Conservation (phyloP, 306 rosid species). For the Citrullus colocynthis region DNA sequence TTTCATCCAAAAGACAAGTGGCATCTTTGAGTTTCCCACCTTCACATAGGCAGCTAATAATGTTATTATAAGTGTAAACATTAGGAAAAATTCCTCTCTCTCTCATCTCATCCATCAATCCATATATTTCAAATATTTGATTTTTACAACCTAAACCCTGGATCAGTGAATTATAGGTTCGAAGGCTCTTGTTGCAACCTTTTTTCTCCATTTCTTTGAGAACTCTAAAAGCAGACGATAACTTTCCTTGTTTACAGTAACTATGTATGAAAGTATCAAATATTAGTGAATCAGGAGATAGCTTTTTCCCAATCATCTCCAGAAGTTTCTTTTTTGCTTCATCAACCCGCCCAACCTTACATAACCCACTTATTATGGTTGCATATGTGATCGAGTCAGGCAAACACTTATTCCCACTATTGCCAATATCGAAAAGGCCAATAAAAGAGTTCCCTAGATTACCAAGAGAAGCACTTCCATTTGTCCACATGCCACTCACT, state of each 20-base stretch:
- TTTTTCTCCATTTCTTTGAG: conserved; percentile 93
- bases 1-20: conserved; percentile 70
- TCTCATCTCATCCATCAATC: conserved; percentile 88
- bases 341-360: conserved; percentile 72
- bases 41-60: conserved; percentile 63
- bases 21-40: conserved; percentile 67
- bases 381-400: conserved; percentile 78
- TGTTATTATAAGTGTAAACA: conserved; percentile 58
- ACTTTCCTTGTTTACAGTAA: conserved; percentile 72
- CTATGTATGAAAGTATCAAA: conserved; percentile 48
- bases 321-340: conserved; percentile 76
- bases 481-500: conserved; percentile 74
- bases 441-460: conserved; percentile 42
- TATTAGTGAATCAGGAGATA: conserved; percentile 62
- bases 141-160: conserved; percentile 54
- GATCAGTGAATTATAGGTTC: conserved; percentile 83
- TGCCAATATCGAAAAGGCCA: conserved; percentile 37
- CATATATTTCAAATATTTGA: conserved; percentile 78
- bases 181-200: conserved; percentile 79
- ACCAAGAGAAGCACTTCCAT: conserved; percentile 54
- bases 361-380: conserved; percentile 57
- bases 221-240: conserved; percentile 85
- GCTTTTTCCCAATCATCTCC: conserved; percentile 69
- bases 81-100: conserved; percentile 65
- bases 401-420: conserved; percentile 36